These are phyloP conservation scores for Candida ovalis DNA, from an alignment of 805 yeast genomes.

Conservation along the genomic window DNA sequence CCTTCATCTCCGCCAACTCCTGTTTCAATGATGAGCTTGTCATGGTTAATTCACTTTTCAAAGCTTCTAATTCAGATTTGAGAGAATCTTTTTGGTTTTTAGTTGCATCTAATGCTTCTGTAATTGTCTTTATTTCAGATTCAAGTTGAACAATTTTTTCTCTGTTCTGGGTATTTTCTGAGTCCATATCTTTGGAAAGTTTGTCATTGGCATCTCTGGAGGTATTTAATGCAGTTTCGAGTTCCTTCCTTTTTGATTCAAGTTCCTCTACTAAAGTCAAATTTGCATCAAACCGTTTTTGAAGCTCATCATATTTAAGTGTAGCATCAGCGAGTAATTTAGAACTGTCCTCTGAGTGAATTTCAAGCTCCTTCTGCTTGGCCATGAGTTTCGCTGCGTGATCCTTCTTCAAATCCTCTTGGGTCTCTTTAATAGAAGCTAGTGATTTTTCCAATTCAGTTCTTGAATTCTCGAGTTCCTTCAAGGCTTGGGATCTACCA, in stretches of 20 bases:
- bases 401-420: background rate
- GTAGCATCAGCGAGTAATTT: background rate
- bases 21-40: constrained; percentile 27
- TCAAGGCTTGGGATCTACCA: background rate
- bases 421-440: background rate
- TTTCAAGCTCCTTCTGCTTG: background rate
- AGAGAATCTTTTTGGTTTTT: background rate
- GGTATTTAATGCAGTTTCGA: background rate
- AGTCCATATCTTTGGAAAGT: background rate
- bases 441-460: background rate
- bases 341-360: background rate
- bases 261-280: background rate
- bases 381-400: background rate
- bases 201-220: background rate
- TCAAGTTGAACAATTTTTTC: background rate
- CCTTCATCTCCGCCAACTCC: constrained; percentile 23
- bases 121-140: background rate
- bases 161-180: background rate
- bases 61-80: constrained; percentile 4
- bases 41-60: constrained; percentile 14
- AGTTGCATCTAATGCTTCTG: background rate
- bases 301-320: background rate
- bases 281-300: background rate
- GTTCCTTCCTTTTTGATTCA: background rate
- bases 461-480: background rate